Evolutionary conservation across 2,329 filamentous ascomycete genomes (phyloP).

Genomic region (Myriangium duriaei): DNA sequence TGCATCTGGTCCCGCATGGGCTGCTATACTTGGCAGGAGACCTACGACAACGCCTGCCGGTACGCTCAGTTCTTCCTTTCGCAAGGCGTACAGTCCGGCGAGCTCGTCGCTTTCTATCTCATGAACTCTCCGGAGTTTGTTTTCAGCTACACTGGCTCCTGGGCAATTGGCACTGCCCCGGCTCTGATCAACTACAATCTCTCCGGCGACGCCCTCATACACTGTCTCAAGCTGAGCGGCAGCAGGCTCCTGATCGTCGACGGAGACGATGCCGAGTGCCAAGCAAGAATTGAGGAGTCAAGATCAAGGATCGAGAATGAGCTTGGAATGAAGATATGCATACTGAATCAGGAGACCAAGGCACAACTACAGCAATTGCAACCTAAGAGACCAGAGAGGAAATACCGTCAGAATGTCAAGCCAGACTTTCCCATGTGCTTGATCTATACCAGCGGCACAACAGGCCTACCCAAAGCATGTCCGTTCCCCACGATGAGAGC

Average conservation of each 20-base stretch:
- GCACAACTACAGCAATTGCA: conserved; percentile 36
- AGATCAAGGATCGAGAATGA: conserved; percentile 37
- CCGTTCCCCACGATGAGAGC: conserved; percentile 43
- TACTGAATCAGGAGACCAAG: conserved; percentile 39
- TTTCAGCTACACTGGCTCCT: conserved; percentile 18
- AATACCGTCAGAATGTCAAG: conserved; percentile 40
- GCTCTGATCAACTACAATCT: conserved; percentile 27
- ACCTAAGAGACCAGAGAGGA: conserved; percentile 41
- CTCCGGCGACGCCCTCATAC: conserved; percentile 22
- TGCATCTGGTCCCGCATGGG: conserved; percentile 56
- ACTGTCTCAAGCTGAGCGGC: conserved; percentile 25
- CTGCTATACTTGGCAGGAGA: conserved; percentile 46
- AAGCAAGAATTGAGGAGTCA: conserved; percentile 44
- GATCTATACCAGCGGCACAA: conserved; percentile 56
- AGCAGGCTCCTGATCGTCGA: conserved; percentile 34
- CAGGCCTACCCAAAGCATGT: conserved; percentile 62
- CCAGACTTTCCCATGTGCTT: conserved; percentile 47
- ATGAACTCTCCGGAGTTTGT: conserved; percentile 26
- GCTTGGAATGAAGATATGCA: conserved; percentile 42
- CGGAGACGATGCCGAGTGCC: conserved; percentile 37
- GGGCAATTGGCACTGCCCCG: conserved; percentile 20
- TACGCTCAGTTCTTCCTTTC: conserved; percentile 50
- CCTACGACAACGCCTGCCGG: conserved; percentile 44
- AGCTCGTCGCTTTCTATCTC: conserved; percentile 23
- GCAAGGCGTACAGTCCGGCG: conserved; percentile 21